Base-by-base conservation (phyloP, 805 yeast species). In the Cyberlindnera veronae region DNA sequence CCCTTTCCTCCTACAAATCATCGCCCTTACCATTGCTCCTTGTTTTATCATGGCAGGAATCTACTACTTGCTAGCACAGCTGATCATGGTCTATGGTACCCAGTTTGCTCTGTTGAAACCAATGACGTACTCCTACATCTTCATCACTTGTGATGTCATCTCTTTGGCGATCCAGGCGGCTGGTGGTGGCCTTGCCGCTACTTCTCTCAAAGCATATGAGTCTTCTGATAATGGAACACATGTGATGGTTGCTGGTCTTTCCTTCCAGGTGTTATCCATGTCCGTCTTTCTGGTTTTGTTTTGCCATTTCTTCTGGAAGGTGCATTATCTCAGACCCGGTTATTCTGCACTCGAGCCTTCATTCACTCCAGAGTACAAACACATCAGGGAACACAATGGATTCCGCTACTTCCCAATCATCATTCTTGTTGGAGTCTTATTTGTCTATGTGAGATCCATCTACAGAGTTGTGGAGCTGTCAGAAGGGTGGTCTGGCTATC, bases 1-100 rank as follows among this genome's bases (percentile, higher is more conserved):
- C 37, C 62, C 68, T 20, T 88, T 69, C 54, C 55, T 83, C 32
- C 63, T 79, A 49, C 95, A 88, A 59, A 74, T 83, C 48, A 73
- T 80, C 41, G 70, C 80, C 50, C 62, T 86, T 39, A 84, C 89
- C 0, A 64, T 87, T 34, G 90, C 87, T 0, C 96, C 96, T 0
- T 86, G 85, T 16, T 83, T 88, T 58, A 66, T 84, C 32, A 83
- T 84, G 85, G 95, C 84, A 4, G 95, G 91, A 3, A 68, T 87
- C 4, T 88, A 88, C 63, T 82, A 74, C 52, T 67, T 79, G 39
- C 63, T 87, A 42, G 88, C 84, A 5, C 82, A 84, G 62, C 50
- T 83, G 34, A 67, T 80, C 37, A 77, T 81, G 39, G 58, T 85
- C 2, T 79, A 77, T 53, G 86, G 87, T 3, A 63, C 67, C 39